phyloP scores from a whole-genome alignment of 306 rosid species.

The Castanea crenata region DNA sequence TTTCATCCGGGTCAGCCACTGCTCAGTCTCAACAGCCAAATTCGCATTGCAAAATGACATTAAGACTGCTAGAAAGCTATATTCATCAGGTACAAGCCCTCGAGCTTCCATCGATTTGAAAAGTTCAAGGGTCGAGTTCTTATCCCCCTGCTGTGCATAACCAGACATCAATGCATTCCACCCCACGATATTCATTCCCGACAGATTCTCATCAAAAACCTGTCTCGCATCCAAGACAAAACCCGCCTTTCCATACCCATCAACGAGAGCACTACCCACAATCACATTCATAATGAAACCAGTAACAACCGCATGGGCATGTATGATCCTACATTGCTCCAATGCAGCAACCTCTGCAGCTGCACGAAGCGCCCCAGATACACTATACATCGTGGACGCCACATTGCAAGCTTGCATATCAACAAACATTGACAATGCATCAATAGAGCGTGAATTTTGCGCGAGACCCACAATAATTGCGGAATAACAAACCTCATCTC shows the following conservation, averaged over 20 bases:
- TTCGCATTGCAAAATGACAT: slow-evolving; percentile 59
- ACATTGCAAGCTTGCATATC: slow-evolving; percentile 50
- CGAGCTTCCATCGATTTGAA: slow-evolving; percentile 44
- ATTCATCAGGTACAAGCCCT: slow-evolving; percentile 64
- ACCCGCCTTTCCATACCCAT: slow-evolving; percentile 82
- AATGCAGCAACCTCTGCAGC: slow-evolving; percentile 65
- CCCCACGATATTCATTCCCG: slow-evolving; percentile 53
- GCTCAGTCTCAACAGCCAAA: slow-evolving; percentile 48
- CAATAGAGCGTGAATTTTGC: slow-evolving; percentile 48
- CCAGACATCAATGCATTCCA: slow-evolving; percentile 89
- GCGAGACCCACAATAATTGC: slow-evolving; percentile 72
- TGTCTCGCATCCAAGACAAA: slow-evolving; percentile 61
- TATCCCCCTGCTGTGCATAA: slow-evolving; percentile 82
- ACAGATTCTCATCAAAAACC: slow-evolving; percentile 52
- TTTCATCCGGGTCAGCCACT: slow-evolving; percentile 68
- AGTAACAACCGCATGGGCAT: slow-evolving; percentile 48
- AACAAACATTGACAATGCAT: slow-evolving; percentile 46
- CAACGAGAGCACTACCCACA: slow-evolving; percentile 62
- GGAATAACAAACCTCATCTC: slow-evolving; percentile 64
- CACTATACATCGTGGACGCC: slow-evolving; percentile 49
- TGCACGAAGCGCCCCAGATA: slow-evolving; percentile 67
- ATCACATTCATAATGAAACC: slow-evolving; percentile 51
- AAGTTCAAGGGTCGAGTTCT: slow-evolving; percentile 31
- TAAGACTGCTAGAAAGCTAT: slow-evolving; percentile 68
- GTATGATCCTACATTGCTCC: slow-evolving; percentile 78